Evolutionary conservation across 192 early-diverging fungal species (phyloP), one percentile per base, ranked within the genome.

Genomic region (Mortierella alpina): DNA sequence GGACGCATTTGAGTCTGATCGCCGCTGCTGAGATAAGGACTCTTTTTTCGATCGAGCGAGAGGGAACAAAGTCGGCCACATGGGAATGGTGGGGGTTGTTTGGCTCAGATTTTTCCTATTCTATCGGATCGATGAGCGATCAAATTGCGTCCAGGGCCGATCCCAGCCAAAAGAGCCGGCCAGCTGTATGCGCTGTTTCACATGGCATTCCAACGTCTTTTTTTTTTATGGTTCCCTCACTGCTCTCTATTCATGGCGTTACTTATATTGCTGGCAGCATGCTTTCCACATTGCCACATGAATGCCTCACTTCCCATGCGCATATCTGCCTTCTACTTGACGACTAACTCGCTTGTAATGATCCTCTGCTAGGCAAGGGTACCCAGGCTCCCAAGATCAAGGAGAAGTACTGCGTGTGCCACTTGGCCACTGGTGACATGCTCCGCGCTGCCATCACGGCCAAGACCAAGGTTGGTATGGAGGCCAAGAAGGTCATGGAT

Each of bases 401-500:
- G 91, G 96, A 98, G 42, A 89, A 92, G 82, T 98, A 91, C 90
- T 96, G 95, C 82, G 90, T 95, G 54, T 99, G 98, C 88, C 98
- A 99, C 87, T 91, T 99, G 84, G 97, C 98, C 39, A 99, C 98
- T 42, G 96, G 96, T 76, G 98, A 99, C 84, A 99, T 99, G 98
- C 91, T 99, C 60, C 92, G 98, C 63, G 97, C 96, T 40, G 97
- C 96, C 64, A 96, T 99, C 63, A 73, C 92, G 7, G 92, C 93
- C 71, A 97, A 97, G 75, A 95, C 96, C 59, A 91, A 91, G 80
- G 90, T 98, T 70, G 97, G 97, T 66, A 86, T 95, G 82, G 90
- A 96, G 83, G 98, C 98, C 73, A 99, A 99, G 91, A 96, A 96
- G 90, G 91, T 99, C 84, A 99, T 99, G 98, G 98, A 99, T 75